Percentiles rank a stretch among this genome's conserved stretches.
phyloP scores from a whole-genome alignment of 768 basidiomycete species.

The Serendipita sp. region DNA sequence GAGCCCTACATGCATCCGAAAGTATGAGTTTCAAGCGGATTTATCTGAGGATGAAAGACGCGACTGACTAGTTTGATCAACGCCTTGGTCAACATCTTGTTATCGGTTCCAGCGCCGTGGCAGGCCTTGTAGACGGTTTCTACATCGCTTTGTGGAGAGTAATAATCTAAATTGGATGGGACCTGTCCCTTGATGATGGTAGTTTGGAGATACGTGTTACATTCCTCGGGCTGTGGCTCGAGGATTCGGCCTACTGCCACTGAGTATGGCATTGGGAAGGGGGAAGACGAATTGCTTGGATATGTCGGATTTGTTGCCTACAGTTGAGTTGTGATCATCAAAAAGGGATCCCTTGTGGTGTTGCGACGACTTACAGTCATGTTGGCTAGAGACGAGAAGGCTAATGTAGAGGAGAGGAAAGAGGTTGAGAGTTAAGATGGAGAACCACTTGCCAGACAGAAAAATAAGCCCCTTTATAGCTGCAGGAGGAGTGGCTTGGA shows the following conservation, averaged over 20 bases:
- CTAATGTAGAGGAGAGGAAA: no score
- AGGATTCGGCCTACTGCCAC: no score
- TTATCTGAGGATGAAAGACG: background rate
- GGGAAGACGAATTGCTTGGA: background rate
- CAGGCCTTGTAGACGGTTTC: background rate
- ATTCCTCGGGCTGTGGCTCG: background rate
- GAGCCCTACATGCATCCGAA: background rate
- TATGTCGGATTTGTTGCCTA: background rate
- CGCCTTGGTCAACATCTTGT: background rate
- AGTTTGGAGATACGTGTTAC: background rate
- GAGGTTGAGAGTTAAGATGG: no score
- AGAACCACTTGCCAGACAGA: no score
- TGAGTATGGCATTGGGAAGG: no score
- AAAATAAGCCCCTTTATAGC: no score
- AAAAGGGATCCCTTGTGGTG: no score
- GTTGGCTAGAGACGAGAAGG: no score
- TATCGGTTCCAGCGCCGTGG: background rate
- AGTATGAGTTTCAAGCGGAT: background rate
- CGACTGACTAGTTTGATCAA: background rate
- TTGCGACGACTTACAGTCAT: no score
- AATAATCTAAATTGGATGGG: background rate
- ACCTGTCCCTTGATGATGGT: background rate
- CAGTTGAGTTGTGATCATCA: background rate
- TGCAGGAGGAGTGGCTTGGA: no score
- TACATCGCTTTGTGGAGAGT: background rate